Conservation (phyloP, 805 yeast genomes). For the Metschnikowia matae region DNA sequence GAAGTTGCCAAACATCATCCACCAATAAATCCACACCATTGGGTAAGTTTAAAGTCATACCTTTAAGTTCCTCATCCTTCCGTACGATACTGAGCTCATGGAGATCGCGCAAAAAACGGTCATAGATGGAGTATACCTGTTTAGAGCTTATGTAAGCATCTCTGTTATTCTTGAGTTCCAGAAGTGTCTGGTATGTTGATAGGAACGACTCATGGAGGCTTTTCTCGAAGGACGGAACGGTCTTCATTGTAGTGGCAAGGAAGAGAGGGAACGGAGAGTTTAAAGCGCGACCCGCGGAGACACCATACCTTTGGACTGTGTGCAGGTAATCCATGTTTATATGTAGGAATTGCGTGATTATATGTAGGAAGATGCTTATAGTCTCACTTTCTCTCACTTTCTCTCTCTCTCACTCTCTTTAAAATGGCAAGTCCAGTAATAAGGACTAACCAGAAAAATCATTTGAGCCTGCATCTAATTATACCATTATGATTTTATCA, state of each 20-base stretch:
- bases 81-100: conserved; percentile 53
- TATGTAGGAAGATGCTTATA: too few species aligned
- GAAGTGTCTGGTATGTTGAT: conserved; percentile 25
- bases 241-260: conserved; percentile 12
- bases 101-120: conserved; percentile 50
- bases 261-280: background rate
- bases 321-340: background rate
- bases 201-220: conserved; percentile 27
- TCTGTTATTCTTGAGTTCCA: conserved; percentile 55
- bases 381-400: too few species aligned
- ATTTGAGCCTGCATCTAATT: too few species aligned
- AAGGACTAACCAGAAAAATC: too few species aligned
- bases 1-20: conserved; percentile 86
- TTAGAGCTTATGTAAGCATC: conserved; percentile 61
- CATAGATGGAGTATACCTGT: conserved; percentile 60
- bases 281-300: conserved; percentile 1
- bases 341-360: too few species aligned
- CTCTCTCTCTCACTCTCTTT: too few species aligned
- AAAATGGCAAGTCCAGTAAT: too few species aligned
- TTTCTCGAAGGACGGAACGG: conserved; percentile 37
- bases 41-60: conserved; percentile 35
- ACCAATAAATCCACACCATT: conserved; percentile 65
- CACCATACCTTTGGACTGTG: background rate
- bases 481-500: too few species aligned
- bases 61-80: conserved; percentile 41